Base-by-base conservation (phyloP, 31 red algal genomes). In the Endocladia muricata region DNA sequence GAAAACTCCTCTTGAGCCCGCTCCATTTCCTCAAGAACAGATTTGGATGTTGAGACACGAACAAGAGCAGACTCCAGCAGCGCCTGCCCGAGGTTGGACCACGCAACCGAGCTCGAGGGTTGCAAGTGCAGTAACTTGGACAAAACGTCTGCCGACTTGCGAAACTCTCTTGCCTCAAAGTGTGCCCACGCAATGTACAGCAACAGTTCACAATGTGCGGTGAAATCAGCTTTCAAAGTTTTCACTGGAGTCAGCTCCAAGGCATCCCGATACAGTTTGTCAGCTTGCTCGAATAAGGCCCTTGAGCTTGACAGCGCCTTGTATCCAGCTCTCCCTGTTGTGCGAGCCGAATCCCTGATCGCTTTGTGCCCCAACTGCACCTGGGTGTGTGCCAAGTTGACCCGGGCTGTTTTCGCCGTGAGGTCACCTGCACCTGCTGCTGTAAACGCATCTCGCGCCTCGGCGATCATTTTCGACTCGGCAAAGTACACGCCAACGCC, bases 401-500 rank as follows among this genome's bases (percentile, higher is more conserved):
- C 85, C 40, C 76, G 76, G 30, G 85, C 76, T 8, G 40, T 34
- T 26, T 73, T 59, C 17, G 65, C 76, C 11, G 77, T 43, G 25
- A 49, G 65, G 28, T 58, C 70, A 31, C 76, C 76, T 1, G 85
- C 67, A 29, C 48, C 85, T 8, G 85, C 76, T 57, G 56, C 67
- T 19, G 74, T 76, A 63, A 88, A 88, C 26, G 84, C 65, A 35
- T 75, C 82, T 1, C 82, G 55, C 4, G 82, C 82, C 42, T 85
- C 82, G 30, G 39, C 33, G 9, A 85, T 55, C 60, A 66, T 76
- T 40, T 76, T 76, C 26, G 41, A 67, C 38, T 85, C 82, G 26
- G 82, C 82, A 76, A 85, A 85, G 49, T 76, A 85, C 82, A 85
- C 82, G 17, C 82, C 82, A 11, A 74, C 82, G 21, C 82, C 82